phyloP scores from a whole-genome alignment of 805 yeast species.

The Lachancea meyersii region DNA sequence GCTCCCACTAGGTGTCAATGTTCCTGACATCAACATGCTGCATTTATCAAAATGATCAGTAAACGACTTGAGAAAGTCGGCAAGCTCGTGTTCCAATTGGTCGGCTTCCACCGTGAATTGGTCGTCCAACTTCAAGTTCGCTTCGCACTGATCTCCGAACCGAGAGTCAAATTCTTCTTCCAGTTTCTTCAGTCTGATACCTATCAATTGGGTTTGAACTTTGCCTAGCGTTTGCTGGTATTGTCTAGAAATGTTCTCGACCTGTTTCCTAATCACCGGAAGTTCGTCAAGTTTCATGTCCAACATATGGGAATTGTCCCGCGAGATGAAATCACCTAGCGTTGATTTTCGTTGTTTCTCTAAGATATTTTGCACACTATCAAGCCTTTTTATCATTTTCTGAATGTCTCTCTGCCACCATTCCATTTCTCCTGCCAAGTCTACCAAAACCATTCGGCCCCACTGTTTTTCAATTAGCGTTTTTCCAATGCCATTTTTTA shows the following conservation, averaged over 20 bases:
- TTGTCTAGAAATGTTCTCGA: conserved; percentile 28
- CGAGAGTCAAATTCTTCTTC: conserved; percentile 18
- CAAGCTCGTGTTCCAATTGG: conserved; percentile 59
- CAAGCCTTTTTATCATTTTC: conserved; percentile 31
- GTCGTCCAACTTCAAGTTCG: conserved; percentile 23
- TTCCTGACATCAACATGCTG: conserved; percentile 31
- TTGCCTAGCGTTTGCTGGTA: conserved; percentile 29
- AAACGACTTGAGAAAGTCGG: conserved; percentile 58
- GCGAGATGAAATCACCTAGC: conserved; percentile 45
- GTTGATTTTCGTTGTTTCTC: conserved; percentile 20
- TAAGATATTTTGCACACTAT: conserved; percentile 34
- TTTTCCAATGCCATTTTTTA: conserved; percentile 29
- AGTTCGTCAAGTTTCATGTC: conserved; percentile 31
- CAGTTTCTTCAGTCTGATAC: conserved; percentile 19
- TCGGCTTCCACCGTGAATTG: conserved; percentile 45
- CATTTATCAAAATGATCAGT: conserved; percentile 85
- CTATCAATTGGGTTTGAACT: conserved; percentile 21
- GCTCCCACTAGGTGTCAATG: conserved; percentile 28
- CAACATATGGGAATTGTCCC: conserved; percentile 29
- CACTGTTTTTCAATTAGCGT: conserved; percentile 22
- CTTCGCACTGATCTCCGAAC: conserved; percentile 22
- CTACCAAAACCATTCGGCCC: conserved; percentile 19
- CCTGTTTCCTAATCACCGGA: conserved; percentile 26
- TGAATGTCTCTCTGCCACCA: conserved; percentile 33
- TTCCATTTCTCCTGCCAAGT: conserved; percentile 20